Percentiles rank a stretch among this genome's conserved stretches.
Conservation (phyloP, 2,329 filamentous ascomycete species). For the Ceratocystis variospora region DNA sequence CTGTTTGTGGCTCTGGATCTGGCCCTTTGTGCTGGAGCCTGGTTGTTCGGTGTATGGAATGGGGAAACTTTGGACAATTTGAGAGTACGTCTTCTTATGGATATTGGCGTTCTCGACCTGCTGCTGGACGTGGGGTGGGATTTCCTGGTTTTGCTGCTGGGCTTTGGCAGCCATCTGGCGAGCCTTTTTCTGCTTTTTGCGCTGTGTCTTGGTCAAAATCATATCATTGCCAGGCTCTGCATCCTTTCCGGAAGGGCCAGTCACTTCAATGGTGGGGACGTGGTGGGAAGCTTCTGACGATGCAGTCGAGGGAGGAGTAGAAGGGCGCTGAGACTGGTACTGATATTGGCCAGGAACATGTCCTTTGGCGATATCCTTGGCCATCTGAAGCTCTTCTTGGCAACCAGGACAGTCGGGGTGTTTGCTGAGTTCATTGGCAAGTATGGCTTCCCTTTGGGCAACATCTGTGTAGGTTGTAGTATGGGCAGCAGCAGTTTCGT, state of each 20-base stretch:
- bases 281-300: background rate
- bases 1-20: background rate
- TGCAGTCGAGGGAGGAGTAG: background rate
- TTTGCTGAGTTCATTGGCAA: background rate
- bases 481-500: background rate
- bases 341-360: background rate
- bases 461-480: conserved; percentile 20
- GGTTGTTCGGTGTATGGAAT: background rate
- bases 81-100: background rate
- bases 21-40: background rate
- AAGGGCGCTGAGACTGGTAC: background rate
- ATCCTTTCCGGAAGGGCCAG: background rate
- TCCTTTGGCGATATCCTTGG: background rate
- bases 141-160: background rate
- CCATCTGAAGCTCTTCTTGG: conserved; percentile 1
- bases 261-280: background rate
- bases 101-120: background rate
- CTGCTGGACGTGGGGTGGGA: background rate
- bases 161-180: background rate
- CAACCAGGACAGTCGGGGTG: conserved; percentile 10
- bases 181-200: conserved; percentile 6
- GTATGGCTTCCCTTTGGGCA: conserved; percentile 20
- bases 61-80: background rate
- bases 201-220: background rate
- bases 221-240: background rate